Evolutionary conservation across 2,329 filamentous ascomycete species (phyloP), one percentile per base, ranked within the genome.

Genomic region (Tolypocladium amazonense): DNA sequence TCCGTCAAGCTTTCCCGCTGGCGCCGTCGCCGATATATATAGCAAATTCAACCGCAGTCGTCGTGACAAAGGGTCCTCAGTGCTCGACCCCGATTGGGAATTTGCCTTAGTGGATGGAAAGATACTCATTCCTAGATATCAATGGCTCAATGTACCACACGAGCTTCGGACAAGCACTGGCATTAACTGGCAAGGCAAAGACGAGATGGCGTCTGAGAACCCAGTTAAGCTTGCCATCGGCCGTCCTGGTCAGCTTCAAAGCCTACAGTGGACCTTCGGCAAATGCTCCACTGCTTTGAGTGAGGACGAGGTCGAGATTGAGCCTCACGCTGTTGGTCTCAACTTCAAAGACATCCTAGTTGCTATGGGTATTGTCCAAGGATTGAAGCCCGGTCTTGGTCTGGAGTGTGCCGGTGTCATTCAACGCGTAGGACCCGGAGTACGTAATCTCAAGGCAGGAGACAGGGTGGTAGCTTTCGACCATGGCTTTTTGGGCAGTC

Each of bases 321-420:
- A 72, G 50, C 58, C 68, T 0, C 64, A 66, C 41, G 69, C 72
- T 1, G 64, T 64, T 18, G 75, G 72, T 3, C 33, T 78, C 2
- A 76, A 75, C 58, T 75, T 63, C 37, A 20, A 65, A 25, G 77
- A 78, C 60, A 66, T 77, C 9, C 63, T 77, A 27, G 64, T 70
- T 3, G 70, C 73, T 4, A 59, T 70, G 57, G 67, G 67, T n/a
- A 66, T 67, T 20, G 56, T 71, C 1, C 56, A 62, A 4, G 61
- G 60, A 4, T 18, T 39, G 25, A 41, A 56, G 11, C 20, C 39
- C 23, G 55, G 57, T 1, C 52, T 64, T 25, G 67, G 67, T 7
- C 61, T 67, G 14, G 73, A 75, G 52, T 62, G 56, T 4, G 58
- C 70, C 6, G 71, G 71, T 14, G 35, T 63, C 27, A 66, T 71